Base-by-base conservation (phyloP, 331 rosid genomes). In the Dryas integrifolia region DNA sequence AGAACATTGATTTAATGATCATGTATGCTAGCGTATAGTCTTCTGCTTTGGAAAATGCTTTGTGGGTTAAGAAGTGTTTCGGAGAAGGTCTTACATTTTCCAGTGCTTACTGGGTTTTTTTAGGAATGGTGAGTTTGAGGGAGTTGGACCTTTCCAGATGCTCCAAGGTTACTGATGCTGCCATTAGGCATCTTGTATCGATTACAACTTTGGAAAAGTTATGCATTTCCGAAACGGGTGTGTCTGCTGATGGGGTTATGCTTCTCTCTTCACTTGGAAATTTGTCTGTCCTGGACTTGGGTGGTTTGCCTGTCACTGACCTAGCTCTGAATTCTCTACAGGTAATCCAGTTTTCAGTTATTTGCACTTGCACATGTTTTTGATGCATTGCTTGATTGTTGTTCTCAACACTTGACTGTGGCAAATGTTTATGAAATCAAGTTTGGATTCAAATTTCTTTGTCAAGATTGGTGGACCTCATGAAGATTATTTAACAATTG, bases 221-320 rank as follows among this genome's bases (percentile, higher is more conserved):
- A 44, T 87, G 49, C 68, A 81, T 89, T 78, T 86, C 98, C 0
- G 88, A 89, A 72, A 89, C 98, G 1, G 69, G 89, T 6, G 85
- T 92, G 40, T 83, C 94, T 6, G 85, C 87, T 13, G 58, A 86
- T 44, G 97, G 96, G 55, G 83, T 88, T 72, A 69, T 62, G 70
- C 96, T 89, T 76, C 84, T 94, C 35, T 73, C 92, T 65, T 84
- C 86, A 18, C 91, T 89, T 66, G 50, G 53, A 71, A 79, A 79
- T 72, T 81, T 94, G 87, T 72, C 79, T 58, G 77, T 86, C 74
- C 90, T 94, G 61, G 95, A 91, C 77, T 84, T 91, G 81, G 98
- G 98, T 63, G 98, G 97, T 76, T 86, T 94, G 73, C 97, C 88
- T 9, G 88, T 91, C 7, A 91, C 92, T 73, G 97, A 94, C 73